Percentiles rank a stretch among this genome's conserved stretches.
These are phyloP conservation scores for Talaromyces sp. DNA, from an alignment of 2,329 filamentous ascomycete genomes.

Conservation along the genomic window DNA sequence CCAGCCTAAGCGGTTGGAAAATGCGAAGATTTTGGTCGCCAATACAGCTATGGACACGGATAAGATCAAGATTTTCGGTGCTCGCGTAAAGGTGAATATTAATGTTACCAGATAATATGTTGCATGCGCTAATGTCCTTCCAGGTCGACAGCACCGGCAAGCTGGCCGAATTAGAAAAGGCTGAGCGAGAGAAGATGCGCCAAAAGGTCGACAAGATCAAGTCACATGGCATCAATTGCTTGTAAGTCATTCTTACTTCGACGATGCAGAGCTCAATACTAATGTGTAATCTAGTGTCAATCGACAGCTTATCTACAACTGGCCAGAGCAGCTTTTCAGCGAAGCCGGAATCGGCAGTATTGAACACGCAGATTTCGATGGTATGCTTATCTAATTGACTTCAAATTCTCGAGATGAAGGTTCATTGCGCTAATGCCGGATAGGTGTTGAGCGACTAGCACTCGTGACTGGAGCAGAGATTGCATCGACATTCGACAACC, in stretches of 20 bases:
- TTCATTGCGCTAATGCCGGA: background rate
- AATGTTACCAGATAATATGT: background rate
- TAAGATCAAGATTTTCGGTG: conserved; percentile 99
- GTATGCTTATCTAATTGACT: conserved; percentile 36
- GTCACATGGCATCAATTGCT: conserved; percentile 98
- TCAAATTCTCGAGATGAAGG: background rate
- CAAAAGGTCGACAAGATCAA: conserved; percentile 99
- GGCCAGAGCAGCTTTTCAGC: conserved; percentile 97
- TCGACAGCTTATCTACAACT: conserved; percentile 99
- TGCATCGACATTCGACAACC: conserved; percentile 95
- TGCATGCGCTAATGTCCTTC: background rate
- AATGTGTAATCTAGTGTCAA: conserved; percentile 59
- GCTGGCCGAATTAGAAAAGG: conserved; percentile 96
- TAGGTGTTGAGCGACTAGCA: conserved; percentile 76
- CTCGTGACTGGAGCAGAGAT: conserved; percentile 97
- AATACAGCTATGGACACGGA: conserved; percentile 99
- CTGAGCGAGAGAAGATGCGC: conserved; percentile 99
- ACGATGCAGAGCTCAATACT: background rate
- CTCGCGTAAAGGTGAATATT: conserved; percentile 67
- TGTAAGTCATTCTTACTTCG: conserved; percentile 38
- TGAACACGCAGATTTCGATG: conserved; percentile 98
- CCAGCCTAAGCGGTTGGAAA: conserved; percentile 94
- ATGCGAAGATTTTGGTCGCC: conserved; percentile 95
- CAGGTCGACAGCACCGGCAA: conserved; percentile 86
- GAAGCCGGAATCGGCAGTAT: conserved; percentile 98